phyloP scores from a whole-genome alignment of 805 yeast species.

The Grigorovia yakushimaensis region DNA sequence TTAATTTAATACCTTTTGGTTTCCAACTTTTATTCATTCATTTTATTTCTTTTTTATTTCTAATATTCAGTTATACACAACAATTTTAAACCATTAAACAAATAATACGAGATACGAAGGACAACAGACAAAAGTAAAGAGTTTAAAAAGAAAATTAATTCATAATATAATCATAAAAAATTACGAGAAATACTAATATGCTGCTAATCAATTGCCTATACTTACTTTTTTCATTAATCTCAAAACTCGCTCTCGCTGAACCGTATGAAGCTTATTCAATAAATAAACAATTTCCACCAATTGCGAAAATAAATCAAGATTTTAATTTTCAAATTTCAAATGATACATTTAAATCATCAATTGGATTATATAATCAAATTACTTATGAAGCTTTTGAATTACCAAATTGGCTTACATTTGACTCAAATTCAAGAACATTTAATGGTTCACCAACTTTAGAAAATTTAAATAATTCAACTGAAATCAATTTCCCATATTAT shows the following conservation, averaged over 20 bases:
- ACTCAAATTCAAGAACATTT: conserved; percentile 47
- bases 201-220: neutral
- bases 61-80: too few species aligned
- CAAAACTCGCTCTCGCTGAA: neutral
- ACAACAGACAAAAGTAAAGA: too few species aligned
- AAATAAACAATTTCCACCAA: conserved; percentile 73
- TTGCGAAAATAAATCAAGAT: conserved; percentile 58
- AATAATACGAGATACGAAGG: too few species aligned
- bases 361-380: conserved; percentile 34
- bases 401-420: conserved; percentile 78
- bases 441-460: conserved; percentile 46
- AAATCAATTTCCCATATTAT: conserved; percentile 34
- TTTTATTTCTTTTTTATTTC: neutral
- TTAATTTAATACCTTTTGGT: neutral
- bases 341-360: conserved; percentile 50
- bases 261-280: conserved; percentile 29
- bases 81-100: too few species aligned
- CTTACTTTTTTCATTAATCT: neutral
- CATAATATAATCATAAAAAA: too few species aligned
- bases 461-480: conserved; percentile 5
- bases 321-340: conserved; percentile 61
- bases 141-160: too few species aligned
- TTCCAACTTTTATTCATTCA: neutral
- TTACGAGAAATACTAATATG: neutral
- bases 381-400: conserved; percentile 45